Base-by-base conservation (phyloP, 371 early-diverging fungal genomes). In the Apophysomyces trapeziformis region DNA sequence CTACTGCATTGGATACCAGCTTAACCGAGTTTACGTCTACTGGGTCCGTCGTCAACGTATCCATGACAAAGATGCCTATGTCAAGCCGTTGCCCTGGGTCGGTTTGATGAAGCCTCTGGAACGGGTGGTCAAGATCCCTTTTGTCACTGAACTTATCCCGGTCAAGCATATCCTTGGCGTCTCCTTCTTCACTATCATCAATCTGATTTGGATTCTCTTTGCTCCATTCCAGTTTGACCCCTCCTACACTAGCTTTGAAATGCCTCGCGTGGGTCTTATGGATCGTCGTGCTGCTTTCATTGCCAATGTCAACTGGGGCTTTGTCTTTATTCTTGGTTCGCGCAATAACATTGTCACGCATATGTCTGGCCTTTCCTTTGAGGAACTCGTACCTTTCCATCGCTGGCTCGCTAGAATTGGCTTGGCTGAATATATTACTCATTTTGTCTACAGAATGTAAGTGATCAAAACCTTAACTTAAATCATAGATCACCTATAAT, bases 221-320 rank as follows among this genome's bases (percentile, higher is more conserved):
- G 74, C 78, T 46, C 73, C 76, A 5, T 74, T 73, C 38, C 16
- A 63, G 12, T 54, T 61, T 16, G 16, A 16, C 9, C 26, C 50
- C 1, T 64, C 66, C 13, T 66, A 57, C 9, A 54, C 45, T 8
- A 43, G 67, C 4, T 68, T 60, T 13, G 35, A 37, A 4, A 14
- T 79, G 0, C 68, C 69, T 37, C 60, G 71, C 1, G 69, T 78
- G 38, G 71, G 72, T 44, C 16, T 68, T 9, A 66, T 79, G 47
- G 83, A 82, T 64, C 83, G 83, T 54, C 78, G 83, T 57, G 73
- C 75, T 13, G 83, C 83, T 0, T 82, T 71, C 58, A 60, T 82
- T 18, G 79, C 72, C 45, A 76, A 74, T 72, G 78, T 77, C 57
- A 79, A 82, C 44, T 82, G 79, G 78, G 70, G 76, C 2, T 73